Evolutionary conservation across 768 basidiomycete species (phyloP), one percentile per base, ranked within the genome.

Genomic region (Hirschioporus abietinus): DNA sequence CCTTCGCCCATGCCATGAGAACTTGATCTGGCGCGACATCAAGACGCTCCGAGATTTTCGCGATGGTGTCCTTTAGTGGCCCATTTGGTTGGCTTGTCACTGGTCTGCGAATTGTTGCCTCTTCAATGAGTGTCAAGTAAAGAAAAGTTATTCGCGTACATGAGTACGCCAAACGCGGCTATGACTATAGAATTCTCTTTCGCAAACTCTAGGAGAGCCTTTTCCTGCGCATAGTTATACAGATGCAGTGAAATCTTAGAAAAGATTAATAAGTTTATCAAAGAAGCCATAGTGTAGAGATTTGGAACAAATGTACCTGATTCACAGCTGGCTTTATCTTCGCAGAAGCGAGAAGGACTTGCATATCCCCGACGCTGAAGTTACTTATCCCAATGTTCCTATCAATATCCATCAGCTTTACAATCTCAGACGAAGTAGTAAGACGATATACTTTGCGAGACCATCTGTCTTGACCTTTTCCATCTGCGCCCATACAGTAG

Each of bases 351-450:
- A 91, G 75, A 23, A 91, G 77, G 23, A 79, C 78, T 59, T 83
- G 73, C 24, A 91, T 81, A 35, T 92, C 81, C 0, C 78, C 65
- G 12, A 86, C 80, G 17, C 78, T 78, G 71, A 89, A 91, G 77
- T 91, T 91, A 76, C 86, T 88, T 57, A 91, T 86, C 24, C 89
- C 89, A 65, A 90, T 89, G 73, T 84, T 88, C 84, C 87, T 88
- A 69, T 3, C 69, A 23, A 24, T 24, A 25, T 15, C 23, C 30
- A 61, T 59, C 4, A 61, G 60, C 35, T 27, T 61, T 15, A 24
- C 7, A 70, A 34, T 58, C 59, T 52, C 3, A 59, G 52, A 62
- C 8, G 10, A 30, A 30, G 42, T 25, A 63, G 12, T n/a, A 59
- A 20, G 17, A 61, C 35, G 34, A 69, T 77, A 52, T 64, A 86